These are phyloP conservation scores for Periconia sp. DNA, from an alignment of 2,329 filamentous ascomycete genomes.

Conservation along the genomic window DNA sequence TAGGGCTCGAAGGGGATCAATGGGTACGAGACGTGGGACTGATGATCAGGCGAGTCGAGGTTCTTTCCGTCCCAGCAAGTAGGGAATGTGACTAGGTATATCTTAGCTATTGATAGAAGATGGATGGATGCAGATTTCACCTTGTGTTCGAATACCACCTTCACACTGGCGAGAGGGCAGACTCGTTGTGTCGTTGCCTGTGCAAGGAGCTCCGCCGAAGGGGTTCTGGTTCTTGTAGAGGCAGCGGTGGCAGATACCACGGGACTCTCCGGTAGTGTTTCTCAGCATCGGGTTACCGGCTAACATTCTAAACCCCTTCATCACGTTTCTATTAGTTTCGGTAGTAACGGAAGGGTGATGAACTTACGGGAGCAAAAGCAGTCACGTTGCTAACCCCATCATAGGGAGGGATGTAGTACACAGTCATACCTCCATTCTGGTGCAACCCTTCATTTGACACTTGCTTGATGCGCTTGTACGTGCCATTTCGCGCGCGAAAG, in stretches of 20 bases:
- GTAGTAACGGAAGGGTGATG: not conserved
- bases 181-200: conserved; percentile 39
- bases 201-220: conserved; percentile 24
- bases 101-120: not conserved
- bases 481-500: conserved; percentile 31
- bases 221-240: conserved; percentile 9
- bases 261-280: conserved; percentile 17
- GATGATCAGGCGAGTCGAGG: conserved; percentile 57
- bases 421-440: conserved; percentile 32
- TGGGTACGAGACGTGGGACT: conserved; percentile 51
- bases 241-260: conserved; percentile 38
- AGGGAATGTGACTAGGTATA: conserved; percentile 48
- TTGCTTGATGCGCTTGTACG: conserved; percentile 32
- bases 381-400: conserved; percentile 38
- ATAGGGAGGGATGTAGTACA: conserved; percentile 37
- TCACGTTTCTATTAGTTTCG: not conserved
- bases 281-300: conserved; percentile 26
- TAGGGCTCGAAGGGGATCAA: conserved; percentile 34
- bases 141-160: conserved; percentile 44
- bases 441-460: conserved; percentile 16
- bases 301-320: conserved; percentile 32
- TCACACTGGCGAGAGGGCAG: conserved; percentile 43
- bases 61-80: conserved; percentile 56
- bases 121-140: conserved; percentile 3
- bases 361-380: conserved; percentile 29